phyloP scores from a whole-genome alignment of 768 basidiomycete species.

The Neoboletus magnificus region DNA sequence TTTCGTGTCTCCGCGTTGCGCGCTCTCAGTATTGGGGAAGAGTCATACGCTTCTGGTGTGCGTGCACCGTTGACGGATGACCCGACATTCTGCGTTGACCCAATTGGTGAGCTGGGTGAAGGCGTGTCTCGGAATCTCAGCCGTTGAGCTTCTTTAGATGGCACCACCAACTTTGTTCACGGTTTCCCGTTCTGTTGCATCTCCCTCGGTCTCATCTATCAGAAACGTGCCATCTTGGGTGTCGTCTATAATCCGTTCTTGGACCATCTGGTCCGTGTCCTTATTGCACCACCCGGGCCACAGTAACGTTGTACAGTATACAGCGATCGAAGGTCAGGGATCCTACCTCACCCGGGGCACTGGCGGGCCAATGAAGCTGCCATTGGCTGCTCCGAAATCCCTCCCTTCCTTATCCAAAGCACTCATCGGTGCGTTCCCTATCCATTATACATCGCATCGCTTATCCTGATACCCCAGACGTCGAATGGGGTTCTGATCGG shows the following conservation, averaged over 20 bases:
- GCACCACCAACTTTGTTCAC: slow-evolving; percentile 85
- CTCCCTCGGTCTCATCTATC: slow-evolving; percentile 84
- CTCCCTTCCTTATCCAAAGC: slow-evolving; percentile 70
- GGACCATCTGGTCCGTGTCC: slow-evolving; percentile 57
- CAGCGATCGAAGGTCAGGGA: slow-evolving; percentile 72
- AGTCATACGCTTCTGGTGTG: slow-evolving; percentile 77
- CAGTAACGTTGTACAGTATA: slow-evolving; percentile 48
- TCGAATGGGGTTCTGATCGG: slow-evolving; percentile 90
- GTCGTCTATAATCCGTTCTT: slow-evolving; percentile 93
- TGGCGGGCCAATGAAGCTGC: slow-evolving; percentile 51
- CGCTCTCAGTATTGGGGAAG: slow-evolving; percentile 78
- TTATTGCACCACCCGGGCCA: background rate
- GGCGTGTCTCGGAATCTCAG: background rate
- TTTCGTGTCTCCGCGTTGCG: background rate
- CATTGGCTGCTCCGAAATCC: slow-evolving; percentile 59
- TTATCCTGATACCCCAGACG: slow-evolving; percentile 39
- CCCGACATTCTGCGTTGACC: slow-evolving; percentile 95
- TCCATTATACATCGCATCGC: background rate
- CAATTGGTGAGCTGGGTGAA: slow-evolving; percentile 60
- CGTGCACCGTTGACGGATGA: slow-evolving; percentile 71
- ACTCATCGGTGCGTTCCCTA: slow-evolving; percentile 50
- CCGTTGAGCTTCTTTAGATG: slow-evolving; percentile 45
- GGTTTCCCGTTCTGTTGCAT: slow-evolving; percentile 86
- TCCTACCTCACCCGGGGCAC: slow-evolving; percentile 61
- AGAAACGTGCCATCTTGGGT: slow-evolving; percentile 74